Percentiles rank a stretch among this genome's conserved stretches.
Evolutionary conservation across 2,329 filamentous ascomycete genomes (phyloP).

Genomic region (Acrocalymma vagum): DNA sequence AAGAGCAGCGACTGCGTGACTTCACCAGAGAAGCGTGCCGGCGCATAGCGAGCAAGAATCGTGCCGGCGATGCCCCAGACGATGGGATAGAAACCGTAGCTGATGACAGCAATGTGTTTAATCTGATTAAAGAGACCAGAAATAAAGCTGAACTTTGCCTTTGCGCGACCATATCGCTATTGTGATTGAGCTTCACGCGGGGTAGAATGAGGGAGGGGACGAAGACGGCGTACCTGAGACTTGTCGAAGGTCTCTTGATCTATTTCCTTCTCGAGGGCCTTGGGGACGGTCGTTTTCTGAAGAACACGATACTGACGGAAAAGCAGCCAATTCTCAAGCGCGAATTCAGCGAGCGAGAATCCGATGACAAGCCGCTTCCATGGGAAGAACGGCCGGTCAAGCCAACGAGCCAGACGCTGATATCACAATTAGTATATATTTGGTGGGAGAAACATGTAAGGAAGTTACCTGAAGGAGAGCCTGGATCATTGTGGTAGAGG

Average conservation of each 20-base stretch:
- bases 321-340: constrained; percentile 89
- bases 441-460: neutral
- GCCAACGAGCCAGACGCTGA: constrained; percentile 77
- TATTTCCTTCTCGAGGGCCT: constrained; percentile 88
- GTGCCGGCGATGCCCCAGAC: constrained; percentile 85
- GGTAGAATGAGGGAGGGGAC: constrained; percentile 8
- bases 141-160: constrained; percentile 87
- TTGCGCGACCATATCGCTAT: constrained; percentile 88
- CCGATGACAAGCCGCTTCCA: constrained; percentile 97
- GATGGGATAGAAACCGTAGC: constrained; percentile 89
- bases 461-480: constrained; percentile 40
- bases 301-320: constrained; percentile 90
- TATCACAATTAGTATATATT: constrained; percentile 19
- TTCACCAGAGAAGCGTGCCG: constrained; percentile 83
- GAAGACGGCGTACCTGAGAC: constrained; percentile 70
- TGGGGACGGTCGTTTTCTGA: constrained; percentile 79
- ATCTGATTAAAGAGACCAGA: constrained; percentile 84
- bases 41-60: constrained; percentile 77
- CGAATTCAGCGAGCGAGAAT: constrained; percentile 90
- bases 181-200: constrained; percentile 24
- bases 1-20: constrained; percentile 94
- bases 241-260: constrained; percentile 92
- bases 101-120: constrained; percentile 89
- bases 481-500: constrained; percentile 43
- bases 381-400: constrained; percentile 92